Evolutionary conservation across 768 basidiomycete species (phyloP).

Genomic region (Leccinum aurantiacum): DNA sequence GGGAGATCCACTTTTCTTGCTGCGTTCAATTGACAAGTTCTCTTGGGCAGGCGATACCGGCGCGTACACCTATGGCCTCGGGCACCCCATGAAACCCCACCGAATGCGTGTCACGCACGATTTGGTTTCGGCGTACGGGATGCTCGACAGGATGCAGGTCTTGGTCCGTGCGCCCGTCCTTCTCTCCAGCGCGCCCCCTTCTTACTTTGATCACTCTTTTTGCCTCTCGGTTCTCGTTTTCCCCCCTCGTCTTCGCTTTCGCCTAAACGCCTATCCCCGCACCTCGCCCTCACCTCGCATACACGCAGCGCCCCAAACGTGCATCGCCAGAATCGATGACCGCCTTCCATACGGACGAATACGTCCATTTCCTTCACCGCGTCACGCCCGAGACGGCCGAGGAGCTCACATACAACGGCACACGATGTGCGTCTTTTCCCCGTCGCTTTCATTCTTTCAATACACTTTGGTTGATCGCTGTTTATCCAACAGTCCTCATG

Average conservation of each 20-base stretch:
- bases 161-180: slow-evolving; percentile 47
- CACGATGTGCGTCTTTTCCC: slow-evolving; percentile 61
- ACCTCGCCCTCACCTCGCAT: background rate
- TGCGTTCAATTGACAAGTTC: background rate
- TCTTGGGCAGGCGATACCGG: slow-evolving; percentile 60
- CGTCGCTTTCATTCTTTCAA: background rate
- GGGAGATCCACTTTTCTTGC: background rate
- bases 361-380: slow-evolving; percentile 84
- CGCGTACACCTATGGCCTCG: slow-evolving; percentile 78
- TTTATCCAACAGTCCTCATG: slow-evolving; percentile 43
- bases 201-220: background rate
- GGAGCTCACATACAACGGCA: slow-evolving; percentile 80
- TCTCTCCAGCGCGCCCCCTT: background rate
- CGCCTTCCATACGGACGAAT: slow-evolving; percentile 98
- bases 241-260: no score
- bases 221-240: background rate
- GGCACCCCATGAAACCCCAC: slow-evolving; percentile 96
- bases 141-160: slow-evolving; percentile 76
- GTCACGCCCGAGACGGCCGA: slow-evolving; percentile 92
- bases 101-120: slow-evolving; percentile 94
- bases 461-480: background rate
- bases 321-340: slow-evolving; percentile 79
- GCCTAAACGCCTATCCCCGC: background rate
- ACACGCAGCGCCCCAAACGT: slow-evolving; percentile 61
- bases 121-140: slow-evolving; percentile 60